Evolutionary conservation across 2,329 filamentous ascomycete species (phyloP), one percentile per base, ranked within the genome.

Genomic region (Fusarium verticillioides): DNA sequence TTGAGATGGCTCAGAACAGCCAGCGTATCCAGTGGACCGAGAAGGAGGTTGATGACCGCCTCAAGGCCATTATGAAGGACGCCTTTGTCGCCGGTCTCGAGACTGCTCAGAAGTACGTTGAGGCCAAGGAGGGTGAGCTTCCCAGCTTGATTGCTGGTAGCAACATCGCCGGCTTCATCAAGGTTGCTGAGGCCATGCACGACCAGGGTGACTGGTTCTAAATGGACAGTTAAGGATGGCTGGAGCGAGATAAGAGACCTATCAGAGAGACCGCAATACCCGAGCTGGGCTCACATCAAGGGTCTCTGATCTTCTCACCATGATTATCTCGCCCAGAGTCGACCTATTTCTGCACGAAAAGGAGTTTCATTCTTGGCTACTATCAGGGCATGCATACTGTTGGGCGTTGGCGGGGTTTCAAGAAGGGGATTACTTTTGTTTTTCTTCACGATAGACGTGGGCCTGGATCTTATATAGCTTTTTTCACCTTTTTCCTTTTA

Each of bases 1-100:
- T 99, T 49, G 96, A 99, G 89, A 99, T 99, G 96, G 95, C 96
- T 12, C 96, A 99, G 90, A 98, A 99, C 90, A 96, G 93, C 75
- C 86, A 92, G 84, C 92, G 96, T 69, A 87, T 98, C 75, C 89
- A 86, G 80, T 99, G 96, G 96, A 93, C 94, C 34, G 81, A 87
- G 52, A 93, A 97, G 87, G 93, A 97, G 87, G 96, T 98, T 75
- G 96, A 98, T 85, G 86, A 88, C 77, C 94, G 94, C 86, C 92
- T 99, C 80, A 95, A 97, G 89, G 87, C 84, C 78, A 98, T 98
- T 86, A 99, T 99, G 96, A 92, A 96, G 88, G 89, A 90, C 75
- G 96, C 94, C 83, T 99, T 98, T 87, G 88, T 93, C 83, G 95
- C 94, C 85, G 96, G 94, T 77, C 87, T 98, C 58, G 87, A 92